Evolutionary conservation across 2,329 filamentous ascomycete genomes (phyloP).

Genomic region (Mycocentrospora acerina): DNA sequence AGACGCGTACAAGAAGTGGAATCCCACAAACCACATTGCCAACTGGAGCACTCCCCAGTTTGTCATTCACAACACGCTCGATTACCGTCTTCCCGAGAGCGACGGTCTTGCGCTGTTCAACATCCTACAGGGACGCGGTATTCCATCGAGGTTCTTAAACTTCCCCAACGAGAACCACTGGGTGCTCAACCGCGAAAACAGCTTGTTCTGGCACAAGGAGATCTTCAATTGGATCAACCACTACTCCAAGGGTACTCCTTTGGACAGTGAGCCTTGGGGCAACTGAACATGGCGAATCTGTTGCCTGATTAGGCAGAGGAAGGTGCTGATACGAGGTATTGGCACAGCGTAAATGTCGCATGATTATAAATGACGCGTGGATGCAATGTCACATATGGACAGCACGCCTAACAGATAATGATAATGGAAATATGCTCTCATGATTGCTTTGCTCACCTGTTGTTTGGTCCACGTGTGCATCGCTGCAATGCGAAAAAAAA

Average conservation of each 20-base stretch:
- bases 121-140: conserved; percentile 71
- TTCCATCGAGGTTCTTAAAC: conserved; percentile 75
- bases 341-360: neutral
- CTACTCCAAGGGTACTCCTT: conserved; percentile 31
- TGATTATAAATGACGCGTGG: neutral
- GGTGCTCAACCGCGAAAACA: conserved; percentile 90
- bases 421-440: conserved; percentile 6
- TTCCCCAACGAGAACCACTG: conserved; percentile 81
- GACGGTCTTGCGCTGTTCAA: conserved; percentile 87
- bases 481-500: no score
- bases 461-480: no score
- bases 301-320: no score
- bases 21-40: conserved; percentile 57
- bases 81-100: conserved; percentile 83
- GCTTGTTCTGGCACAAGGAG: conserved; percentile 79
- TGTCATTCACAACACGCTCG: conserved; percentile 85
- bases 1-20: conserved; percentile 56
- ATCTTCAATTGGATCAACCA: conserved; percentile 46
- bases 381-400: no score
- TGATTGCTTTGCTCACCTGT: no score
- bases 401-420: conserved; percentile 8
- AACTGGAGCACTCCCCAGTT: conserved; percentile 87
- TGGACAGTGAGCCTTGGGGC: conserved; percentile 33
- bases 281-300: conserved; percentile 15
- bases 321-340: no score